A percentile compares a stretch with the other conserved stretches of the same genome.
phyloP scores from a whole-genome alignment of 768 basidiomycete genomes.

The Kwoniella sp. region DNA sequence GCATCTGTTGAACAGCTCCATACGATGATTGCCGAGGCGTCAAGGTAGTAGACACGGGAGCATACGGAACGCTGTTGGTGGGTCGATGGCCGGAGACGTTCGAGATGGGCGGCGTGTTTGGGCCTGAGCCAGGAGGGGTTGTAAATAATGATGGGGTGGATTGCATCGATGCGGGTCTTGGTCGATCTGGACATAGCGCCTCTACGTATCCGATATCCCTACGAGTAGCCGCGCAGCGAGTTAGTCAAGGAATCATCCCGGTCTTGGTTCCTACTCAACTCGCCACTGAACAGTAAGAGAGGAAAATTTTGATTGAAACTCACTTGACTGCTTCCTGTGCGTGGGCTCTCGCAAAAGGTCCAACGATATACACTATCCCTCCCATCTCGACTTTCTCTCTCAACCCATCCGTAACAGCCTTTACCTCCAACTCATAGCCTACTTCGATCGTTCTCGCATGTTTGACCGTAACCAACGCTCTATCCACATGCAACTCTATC shows the following conservation, averaged over 20 bases:
- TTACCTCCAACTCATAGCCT: slow-evolving; percentile 73
- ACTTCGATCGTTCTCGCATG: slow-evolving; percentile 71
- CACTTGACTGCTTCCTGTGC: slow-evolving; percentile 49
- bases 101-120: not conserved
- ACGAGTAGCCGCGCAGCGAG: not conserved
- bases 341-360: slow-evolving; percentile 35
- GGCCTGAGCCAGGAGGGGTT: not conserved
- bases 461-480: slow-evolving; percentile 78
- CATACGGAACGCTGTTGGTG: not conserved
- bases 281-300: too few relatives aligned
- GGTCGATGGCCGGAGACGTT: not conserved
- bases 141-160: not conserved
- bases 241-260: not conserved
- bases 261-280: too few relatives aligned
- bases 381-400: slow-evolving; percentile 32
- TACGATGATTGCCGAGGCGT: not conserved
- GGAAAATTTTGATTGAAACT: too few relatives aligned
- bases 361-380: slow-evolving; percentile 45
- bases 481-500: slow-evolving; percentile 61
- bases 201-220: slow-evolving; percentile 47
- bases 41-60: not conserved
- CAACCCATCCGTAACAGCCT: slow-evolving; percentile 71
- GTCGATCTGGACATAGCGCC: slow-evolving; percentile 29
- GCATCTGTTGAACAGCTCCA: not conserved
- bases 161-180: slow-evolving; percentile 1